Conservation (phyloP, 305 asterid species). For the Fraxinus baroniana region DNA sequence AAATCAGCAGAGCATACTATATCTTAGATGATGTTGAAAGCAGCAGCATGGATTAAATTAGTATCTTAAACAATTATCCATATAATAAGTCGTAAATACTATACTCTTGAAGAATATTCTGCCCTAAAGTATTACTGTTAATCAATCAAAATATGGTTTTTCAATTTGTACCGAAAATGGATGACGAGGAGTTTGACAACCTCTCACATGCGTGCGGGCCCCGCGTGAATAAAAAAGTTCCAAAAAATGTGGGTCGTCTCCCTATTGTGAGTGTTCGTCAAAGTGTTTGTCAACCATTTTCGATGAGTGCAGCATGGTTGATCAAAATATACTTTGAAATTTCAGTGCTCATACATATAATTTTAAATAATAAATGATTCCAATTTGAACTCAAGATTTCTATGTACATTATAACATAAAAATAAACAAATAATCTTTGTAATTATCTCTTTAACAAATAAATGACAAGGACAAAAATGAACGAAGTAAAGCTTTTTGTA, state of each 20-base stretch:
- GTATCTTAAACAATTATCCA: neutral
- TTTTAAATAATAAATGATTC: neutral
- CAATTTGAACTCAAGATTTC: neutral
- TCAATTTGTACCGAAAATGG: too few relatives aligned
- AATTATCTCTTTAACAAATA: neutral
- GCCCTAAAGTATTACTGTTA: neutral
- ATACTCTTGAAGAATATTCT: slow-evolving; percentile 3
- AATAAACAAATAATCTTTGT: neutral
- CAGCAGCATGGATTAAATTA: slow-evolving; percentile 4
- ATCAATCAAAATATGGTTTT: neutral
- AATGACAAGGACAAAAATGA: neutral
- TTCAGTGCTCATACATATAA: neutral
- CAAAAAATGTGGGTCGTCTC: too few relatives aligned
- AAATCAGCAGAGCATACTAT: neutral
- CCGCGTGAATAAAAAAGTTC: too few relatives aligned
- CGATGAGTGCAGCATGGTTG: neutral
- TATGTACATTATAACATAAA: neutral
- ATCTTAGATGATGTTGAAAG: slow-evolving; percentile 17
- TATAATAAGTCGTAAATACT: neutral
- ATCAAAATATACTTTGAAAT: neutral
- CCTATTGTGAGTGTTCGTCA: too few relatives aligned
- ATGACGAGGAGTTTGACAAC: too few relatives aligned
- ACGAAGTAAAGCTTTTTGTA: neutral
- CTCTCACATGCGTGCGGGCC: too few relatives aligned
- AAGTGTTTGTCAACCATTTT: too few relatives aligned